Base-by-base conservation (phyloP, 805 yeast species). In the Deakozyma indianensis region DNA sequence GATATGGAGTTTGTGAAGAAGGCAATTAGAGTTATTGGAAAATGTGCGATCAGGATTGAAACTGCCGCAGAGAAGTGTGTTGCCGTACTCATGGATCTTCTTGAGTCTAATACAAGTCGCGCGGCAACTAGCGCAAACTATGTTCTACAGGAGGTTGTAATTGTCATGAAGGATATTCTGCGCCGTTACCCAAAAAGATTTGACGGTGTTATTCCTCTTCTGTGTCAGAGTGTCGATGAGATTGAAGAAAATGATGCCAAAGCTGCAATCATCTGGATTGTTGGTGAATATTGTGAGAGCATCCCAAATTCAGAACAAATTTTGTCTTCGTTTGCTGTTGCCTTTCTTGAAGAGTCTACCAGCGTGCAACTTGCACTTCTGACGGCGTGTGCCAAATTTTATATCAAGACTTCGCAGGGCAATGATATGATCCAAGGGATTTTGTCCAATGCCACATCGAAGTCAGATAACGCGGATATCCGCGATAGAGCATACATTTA, bases 1-100 rank as follows among this genome's bases (percentile, higher is more conserved):
- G 96, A 88, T 60, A 73, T 81, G 46, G 83, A 82, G 49, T 86
- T 88, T 87, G 87, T 92, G 4, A 68, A 94, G 44, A 83, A 88
- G 51, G 85, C 96, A 1, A 78, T 88, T 9, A 69, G 92, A 52
- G 96, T 96, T 0, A 77, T 90, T 50, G 96, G 96, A 15, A 90
- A 90, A 58, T 65, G 85, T 27, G 94, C 96, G 0, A 79, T 88
- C 32, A 86, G 86, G 59, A 63, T 87, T 7, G 76, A 76, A 25
- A 62, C 59, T 23, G 76, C 84, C 1, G 77, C 88, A 0, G 67
- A 69, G 21, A 69, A 73, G 38, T 84, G 94, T 55, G 85, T 86
- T 2, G 73, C 73, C 21, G 75, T 77, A 1, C 61, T 88, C n/a
- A 57, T 77, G 23, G 81, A 75, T 41, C 66, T 88, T 50, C 62